Conservation (phyloP, 2,329 filamentous ascomycete species). For the Fonsecaea erecta region DNA sequence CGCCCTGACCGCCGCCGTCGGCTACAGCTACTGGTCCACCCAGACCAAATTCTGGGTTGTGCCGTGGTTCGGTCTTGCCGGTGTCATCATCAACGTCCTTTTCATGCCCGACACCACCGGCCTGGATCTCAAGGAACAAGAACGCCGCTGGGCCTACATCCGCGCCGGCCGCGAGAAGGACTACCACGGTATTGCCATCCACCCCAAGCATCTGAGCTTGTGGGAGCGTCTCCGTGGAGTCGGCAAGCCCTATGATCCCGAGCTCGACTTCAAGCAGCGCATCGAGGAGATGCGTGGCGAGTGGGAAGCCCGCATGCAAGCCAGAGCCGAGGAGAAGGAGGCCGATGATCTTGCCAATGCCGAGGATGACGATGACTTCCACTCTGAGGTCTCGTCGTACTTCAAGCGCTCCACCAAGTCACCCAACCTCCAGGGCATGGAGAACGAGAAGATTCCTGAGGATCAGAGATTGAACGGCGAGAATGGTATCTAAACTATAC, state of each 20-base stretch:
- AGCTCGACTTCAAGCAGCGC: conserved; percentile 80
- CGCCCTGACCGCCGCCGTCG: conserved; percentile 80
- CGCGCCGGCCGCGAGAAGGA: conserved; percentile 75
- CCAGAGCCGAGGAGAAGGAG: conserved; percentile 57
- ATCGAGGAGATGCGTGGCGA: conserved; percentile 77
- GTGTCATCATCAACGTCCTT: conserved; percentile 78
- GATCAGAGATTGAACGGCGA: conserved; percentile 16
- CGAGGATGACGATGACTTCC: conserved; percentile 49
- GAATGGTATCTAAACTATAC: conserved; percentile 17
- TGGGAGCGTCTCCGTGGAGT: conserved; percentile 84
- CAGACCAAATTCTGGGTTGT: conserved; percentile 64
- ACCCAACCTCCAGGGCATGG: conserved; percentile 33
- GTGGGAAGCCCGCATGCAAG: conserved; percentile 56
- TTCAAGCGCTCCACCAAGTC: conserved; percentile 55
- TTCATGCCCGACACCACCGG: conserved; percentile 92
- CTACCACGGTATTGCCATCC: conserved; percentile 92
- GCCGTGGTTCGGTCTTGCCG: conserved; percentile 90
- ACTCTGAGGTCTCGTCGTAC: conserved; percentile 57
- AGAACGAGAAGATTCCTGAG: conserved; percentile 31
- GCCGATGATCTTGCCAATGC: conserved; percentile 45
- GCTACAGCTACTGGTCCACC: conserved; percentile 95
- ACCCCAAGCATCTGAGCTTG: conserved; percentile 82
- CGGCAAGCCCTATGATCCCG: conserved; percentile 81
- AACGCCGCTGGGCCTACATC: conserved; percentile 89
- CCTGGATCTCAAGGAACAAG: conserved; percentile 95